phyloP scores from a whole-genome alignment of 1,284 basidiomycete genomes.

The Rhodotorula sp. region DNA sequence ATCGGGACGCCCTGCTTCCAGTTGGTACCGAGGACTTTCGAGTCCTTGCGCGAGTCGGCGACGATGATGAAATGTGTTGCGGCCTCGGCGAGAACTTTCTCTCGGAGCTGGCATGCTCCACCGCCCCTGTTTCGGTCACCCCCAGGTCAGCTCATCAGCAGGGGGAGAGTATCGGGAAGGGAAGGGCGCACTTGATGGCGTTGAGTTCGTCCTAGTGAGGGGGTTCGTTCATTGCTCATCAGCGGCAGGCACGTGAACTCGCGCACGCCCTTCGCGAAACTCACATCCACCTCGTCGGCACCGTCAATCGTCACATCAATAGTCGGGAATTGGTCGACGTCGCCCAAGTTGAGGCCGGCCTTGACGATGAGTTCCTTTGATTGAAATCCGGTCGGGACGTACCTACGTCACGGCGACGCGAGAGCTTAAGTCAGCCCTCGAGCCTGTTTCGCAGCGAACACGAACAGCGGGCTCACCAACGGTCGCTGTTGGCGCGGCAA shows the following conservation, averaged over 20 bases:
- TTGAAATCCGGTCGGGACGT: slow-evolving; percentile 95
- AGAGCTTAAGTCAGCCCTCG: background rate
- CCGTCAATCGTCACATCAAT: slow-evolving; percentile 97
- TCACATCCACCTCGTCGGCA: slow-evolving; percentile 75
- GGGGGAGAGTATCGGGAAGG: too few relatives aligned
- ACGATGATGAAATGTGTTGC: slow-evolving; percentile 92
- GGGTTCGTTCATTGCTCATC: background rate
- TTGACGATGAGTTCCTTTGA: slow-evolving; percentile 90
- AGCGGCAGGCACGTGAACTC: background rate
- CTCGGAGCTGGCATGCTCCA: slow-evolving; percentile 92
- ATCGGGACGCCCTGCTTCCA: slow-evolving; percentile 89
- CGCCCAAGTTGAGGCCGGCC: slow-evolving; percentile 77
- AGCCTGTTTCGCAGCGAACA: too few relatives aligned
- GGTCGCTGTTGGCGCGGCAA: slow-evolving; percentile 68
- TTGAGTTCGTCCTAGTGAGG: slow-evolving; percentile 61
- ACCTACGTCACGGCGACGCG: slow-evolving; percentile 54
- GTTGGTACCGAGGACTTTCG: slow-evolving; percentile 73
- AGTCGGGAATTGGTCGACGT: slow-evolving; percentile 76
- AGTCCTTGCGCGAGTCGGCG: slow-evolving; percentile 91
- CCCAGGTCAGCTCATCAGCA: background rate
- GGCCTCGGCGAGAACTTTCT: slow-evolving; percentile 93
- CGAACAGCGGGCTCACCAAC: slow-evolving; percentile 39
- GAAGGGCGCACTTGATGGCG: slow-evolving; percentile 68
- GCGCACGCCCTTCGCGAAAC: slow-evolving; percentile 46
- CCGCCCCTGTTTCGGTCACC: slow-evolving; percentile 60